Percentiles rank a stretch among this genome's conserved stretches.
phyloP scores from a whole-genome alignment of 169 alveolate species.

The Condylostoma magnum region DNA sequence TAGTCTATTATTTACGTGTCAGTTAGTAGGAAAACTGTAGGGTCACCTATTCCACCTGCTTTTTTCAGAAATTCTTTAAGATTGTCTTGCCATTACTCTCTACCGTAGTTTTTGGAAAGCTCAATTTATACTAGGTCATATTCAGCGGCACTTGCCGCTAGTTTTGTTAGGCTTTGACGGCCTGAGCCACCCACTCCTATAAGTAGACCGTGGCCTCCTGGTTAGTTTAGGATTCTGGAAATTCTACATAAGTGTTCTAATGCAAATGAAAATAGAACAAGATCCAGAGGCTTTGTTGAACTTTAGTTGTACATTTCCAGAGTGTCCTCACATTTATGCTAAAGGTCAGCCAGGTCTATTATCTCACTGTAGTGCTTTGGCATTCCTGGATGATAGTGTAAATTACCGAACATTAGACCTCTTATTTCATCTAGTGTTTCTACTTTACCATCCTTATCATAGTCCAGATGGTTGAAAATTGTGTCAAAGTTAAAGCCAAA shows the following conservation, averaged over 20 bases:
- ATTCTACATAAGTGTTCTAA: constrained; percentile 89
- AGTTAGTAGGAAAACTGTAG: constrained; percentile 75
- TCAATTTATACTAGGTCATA: constrained; percentile 85
- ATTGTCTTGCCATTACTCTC: constrained; percentile 87
- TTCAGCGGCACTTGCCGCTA: constrained; percentile 79
- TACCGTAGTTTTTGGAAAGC: constrained; percentile 85
- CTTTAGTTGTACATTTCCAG: constrained; percentile 72
- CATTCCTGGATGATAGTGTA: constrained; percentile 71
- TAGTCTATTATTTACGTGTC: constrained; percentile 81
- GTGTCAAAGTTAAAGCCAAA: constrained; percentile 78
- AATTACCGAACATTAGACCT: constrained; percentile 86
- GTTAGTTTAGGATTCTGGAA: constrained; percentile 82
- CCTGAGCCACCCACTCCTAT: constrained; percentile 97
- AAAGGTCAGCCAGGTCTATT: constrained; percentile 61
- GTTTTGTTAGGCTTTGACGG: constrained; percentile 69
- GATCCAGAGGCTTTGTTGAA: constrained; percentile 83
- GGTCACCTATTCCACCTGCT: constrained; percentile 74
- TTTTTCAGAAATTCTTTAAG: constrained; percentile 74
- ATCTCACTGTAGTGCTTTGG: constrained; percentile 84
- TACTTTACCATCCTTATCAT: constrained; percentile 82
- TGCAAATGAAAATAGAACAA: constrained; percentile 88
- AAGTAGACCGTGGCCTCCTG: constrained; percentile 92
- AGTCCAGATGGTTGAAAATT: constrained; percentile 73
- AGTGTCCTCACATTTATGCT: constrained; percentile 52
- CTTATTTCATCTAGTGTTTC: constrained; percentile 89